Evolutionary conservation across 352 stramenopile species (phyloP).

Genomic region (Phytophthora chlamydospora): DNA sequence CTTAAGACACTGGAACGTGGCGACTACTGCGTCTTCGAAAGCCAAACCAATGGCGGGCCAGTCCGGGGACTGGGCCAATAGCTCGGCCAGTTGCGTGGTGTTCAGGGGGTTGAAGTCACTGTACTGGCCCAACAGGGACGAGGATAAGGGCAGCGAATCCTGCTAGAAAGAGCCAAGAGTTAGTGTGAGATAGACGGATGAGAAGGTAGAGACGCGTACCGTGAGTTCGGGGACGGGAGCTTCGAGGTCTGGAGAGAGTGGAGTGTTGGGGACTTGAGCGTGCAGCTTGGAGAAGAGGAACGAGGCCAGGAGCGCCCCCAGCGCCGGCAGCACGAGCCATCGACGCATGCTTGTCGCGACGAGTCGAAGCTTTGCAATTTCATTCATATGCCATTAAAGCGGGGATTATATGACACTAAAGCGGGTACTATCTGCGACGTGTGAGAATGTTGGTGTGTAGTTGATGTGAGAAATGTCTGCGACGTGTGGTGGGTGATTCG

Average conservation of each 20-base stretch:
- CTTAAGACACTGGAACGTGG: slow-evolving; percentile 63
- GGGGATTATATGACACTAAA: too few relatives aligned
- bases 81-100: slow-evolving; percentile 38
- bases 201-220: slow-evolving; percentile 7
- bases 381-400: too few relatives aligned
- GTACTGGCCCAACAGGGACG: slow-evolving; percentile 24
- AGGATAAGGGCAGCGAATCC: slow-evolving; percentile 19
- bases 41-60: slow-evolving; percentile 68
- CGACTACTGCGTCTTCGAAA: slow-evolving; percentile 57
- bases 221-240: slow-evolving; percentile 17
- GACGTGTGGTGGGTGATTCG: slow-evolving; percentile 7
- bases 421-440: slow-evolving; percentile 1
- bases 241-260: not conserved
- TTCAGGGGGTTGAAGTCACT: slow-evolving; percentile 23
- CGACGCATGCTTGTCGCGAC: slow-evolving; percentile 19
- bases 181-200: not conserved
- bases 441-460: slow-evolving; percentile 1
- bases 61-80: slow-evolving; percentile 58
- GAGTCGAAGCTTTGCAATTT: slow-evolving; percentile 9
- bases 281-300: slow-evolving; percentile 25
- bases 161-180: slow-evolving; percentile 9
- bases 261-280: not conserved
- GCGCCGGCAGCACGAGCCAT: slow-evolving; percentile 16
- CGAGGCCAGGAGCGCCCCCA: slow-evolving; percentile 12
- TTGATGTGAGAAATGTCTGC: not conserved